A percentile compares a stretch with the other conserved stretches of the same genome.
Evolutionary conservation across 768 basidiomycete genomes (phyloP).

Genomic region (Suillus tomentosus): DNA sequence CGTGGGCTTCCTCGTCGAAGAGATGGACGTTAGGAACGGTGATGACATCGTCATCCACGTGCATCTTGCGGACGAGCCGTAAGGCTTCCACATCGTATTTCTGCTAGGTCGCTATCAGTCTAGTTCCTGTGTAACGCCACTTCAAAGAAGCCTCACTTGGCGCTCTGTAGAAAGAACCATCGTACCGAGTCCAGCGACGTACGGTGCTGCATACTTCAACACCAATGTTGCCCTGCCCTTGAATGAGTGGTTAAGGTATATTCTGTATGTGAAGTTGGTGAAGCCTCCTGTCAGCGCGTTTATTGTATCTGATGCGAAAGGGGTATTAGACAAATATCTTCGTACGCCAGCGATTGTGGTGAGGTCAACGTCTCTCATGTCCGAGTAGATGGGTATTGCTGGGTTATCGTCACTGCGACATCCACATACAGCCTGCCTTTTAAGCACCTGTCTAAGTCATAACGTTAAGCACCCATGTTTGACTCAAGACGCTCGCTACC

Average conservation of each 20-base stretch:
- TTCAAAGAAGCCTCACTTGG: slow-evolving; percentile 44
- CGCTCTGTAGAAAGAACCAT: slow-evolving; percentile 46
- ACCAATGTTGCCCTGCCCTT: slow-evolving; percentile 50
- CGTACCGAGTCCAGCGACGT: slow-evolving; percentile 31
- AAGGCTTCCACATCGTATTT: slow-evolving; percentile 50
- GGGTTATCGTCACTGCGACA: neutral
- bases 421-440: neutral
- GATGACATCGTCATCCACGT: slow-evolving; percentile 36
- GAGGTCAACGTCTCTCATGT: slow-evolving; percentile 32
- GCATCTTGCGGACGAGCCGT: slow-evolving; percentile 40
- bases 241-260: slow-evolving; percentile 44
- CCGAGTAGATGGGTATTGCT: neutral
- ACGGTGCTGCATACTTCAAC: slow-evolving; percentile 59
- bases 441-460: neutral
- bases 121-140: neutral
- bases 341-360: slow-evolving; percentile 33
- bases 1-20: slow-evolving; percentile 50
- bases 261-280: slow-evolving; percentile 60
- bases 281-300: slow-evolving; percentile 50
- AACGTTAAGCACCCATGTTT: neutral
- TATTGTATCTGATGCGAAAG: slow-evolving; percentile 46
- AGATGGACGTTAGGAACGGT: slow-evolving; percentile 51
- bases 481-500: neutral
- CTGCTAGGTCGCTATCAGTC: slow-evolving; percentile 38
- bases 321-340: slow-evolving; percentile 48